A percentile compares a stretch with the other conserved stretches of the same genome.
Evolutionary conservation across 2,329 filamentous ascomycete genomes (phyloP).

Genomic region (Pleurostoma richardsiae): DNA sequence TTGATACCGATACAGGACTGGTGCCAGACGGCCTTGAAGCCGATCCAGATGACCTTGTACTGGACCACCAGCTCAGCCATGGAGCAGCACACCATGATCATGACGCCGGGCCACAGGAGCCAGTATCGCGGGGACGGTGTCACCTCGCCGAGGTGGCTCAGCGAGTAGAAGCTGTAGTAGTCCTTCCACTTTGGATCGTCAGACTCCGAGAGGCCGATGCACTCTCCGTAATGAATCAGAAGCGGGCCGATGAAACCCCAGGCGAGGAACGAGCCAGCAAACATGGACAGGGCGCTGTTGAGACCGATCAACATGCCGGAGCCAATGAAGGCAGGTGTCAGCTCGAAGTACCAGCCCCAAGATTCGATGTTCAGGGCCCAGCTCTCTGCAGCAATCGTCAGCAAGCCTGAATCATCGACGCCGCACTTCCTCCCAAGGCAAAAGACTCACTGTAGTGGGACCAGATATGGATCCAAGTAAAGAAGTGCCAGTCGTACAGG

Average conservation of each 20-base stretch:
- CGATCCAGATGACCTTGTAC: constrained; percentile 30
- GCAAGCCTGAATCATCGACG: too few species aligned
- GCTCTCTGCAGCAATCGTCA: constrained; percentile 17
- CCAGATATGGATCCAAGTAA: constrained; percentile 52
- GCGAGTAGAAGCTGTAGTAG: constrained; percentile 28
- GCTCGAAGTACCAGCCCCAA: constrained; percentile 55
- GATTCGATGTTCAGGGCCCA: constrained; percentile 47
- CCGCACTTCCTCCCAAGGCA: too few species aligned
- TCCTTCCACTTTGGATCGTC: constrained; percentile 38
- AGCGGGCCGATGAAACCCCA: constrained; percentile 53
- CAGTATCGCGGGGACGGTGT: constrained; percentile 32
- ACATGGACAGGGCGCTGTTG: constrained; percentile 54
- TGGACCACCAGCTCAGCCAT: constrained; percentile 32
- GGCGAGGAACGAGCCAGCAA: constrained; percentile 47
- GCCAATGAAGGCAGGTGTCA: constrained; percentile 54
- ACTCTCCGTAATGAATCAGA: constrained; percentile 47
- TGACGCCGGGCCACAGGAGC: constrained; percentile 35
- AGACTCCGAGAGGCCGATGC: constrained; percentile 28
- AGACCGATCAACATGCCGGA: constrained; percentile 54
- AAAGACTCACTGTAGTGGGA: constrained; percentile 29
- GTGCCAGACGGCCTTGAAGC: constrained; percentile 41
- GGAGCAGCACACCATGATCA: constrained; percentile 33
- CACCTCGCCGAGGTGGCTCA: constrained; percentile 22
- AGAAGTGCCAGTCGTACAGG: constrained; percentile 51
- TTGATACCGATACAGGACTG: constrained; percentile 37